These are phyloP conservation scores for Bacidia gigantensis DNA, from an alignment of 495 filamentous ascomycete species.

Conservation along the genomic window DNA sequence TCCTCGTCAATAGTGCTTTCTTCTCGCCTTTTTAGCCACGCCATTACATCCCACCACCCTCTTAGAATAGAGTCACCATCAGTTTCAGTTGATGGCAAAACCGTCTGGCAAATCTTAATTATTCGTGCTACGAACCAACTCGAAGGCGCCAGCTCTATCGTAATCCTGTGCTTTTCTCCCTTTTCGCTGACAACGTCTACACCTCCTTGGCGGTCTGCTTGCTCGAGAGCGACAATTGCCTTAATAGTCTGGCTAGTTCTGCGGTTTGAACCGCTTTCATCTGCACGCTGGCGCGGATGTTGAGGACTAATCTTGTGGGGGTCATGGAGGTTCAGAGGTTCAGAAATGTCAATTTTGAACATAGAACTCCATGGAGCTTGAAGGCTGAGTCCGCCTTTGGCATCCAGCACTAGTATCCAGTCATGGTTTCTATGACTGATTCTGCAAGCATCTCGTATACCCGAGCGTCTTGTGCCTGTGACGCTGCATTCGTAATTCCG, in stretches of 20 bases:
- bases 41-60: conserved; percentile 64
- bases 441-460: conserved; percentile 62
- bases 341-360: conserved; percentile 41
- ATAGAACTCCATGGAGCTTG: conserved; percentile 63
- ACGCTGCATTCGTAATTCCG: neutral
- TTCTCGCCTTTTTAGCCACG: conserved; percentile 45
- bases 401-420: conserved; percentile 56
- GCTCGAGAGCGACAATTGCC: conserved; percentile 29
- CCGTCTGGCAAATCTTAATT: conserved; percentile 46
- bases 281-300: conserved; percentile 22
- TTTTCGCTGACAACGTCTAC: conserved; percentile 51
- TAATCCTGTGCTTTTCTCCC: conserved; percentile 47
- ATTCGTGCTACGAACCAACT: conserved; percentile 44
- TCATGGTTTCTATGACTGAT: conserved; percentile 54
- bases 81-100: conserved; percentile 41
- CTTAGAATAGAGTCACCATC: conserved; percentile 50
- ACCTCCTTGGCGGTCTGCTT: conserved; percentile 36
- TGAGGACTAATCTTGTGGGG: conserved; percentile 27
- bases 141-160: conserved; percentile 51
- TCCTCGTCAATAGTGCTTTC: conserved; percentile 45
- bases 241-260: conserved; percentile 37
- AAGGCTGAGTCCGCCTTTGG: conserved; percentile 48
- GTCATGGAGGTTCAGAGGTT: conserved; percentile 33
- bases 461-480: conserved; percentile 25
- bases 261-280: conserved; percentile 40